Conservation (phyloP, 108 stramenopile genomes). For the Discostella stelligeroides region DNA sequence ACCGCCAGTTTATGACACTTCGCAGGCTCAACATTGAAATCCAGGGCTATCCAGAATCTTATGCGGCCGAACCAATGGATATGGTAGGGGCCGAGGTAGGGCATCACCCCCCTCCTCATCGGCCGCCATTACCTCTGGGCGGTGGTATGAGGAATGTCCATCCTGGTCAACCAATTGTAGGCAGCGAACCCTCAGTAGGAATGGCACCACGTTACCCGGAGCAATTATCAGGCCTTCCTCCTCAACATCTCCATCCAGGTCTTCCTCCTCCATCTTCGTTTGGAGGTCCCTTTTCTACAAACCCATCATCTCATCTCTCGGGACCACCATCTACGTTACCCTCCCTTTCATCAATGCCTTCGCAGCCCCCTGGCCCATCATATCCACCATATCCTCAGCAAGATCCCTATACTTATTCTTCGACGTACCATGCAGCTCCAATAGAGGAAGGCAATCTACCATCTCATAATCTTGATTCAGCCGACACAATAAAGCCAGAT, state of each 20-base stretch:
- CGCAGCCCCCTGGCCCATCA: neutral
- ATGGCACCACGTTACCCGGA: neutral
- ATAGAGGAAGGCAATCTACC: too few species aligned
- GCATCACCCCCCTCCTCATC: conserved; percentile 17
- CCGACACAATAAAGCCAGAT: too few species aligned
- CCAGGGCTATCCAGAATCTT: conserved; percentile 89
- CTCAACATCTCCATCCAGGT: neutral
- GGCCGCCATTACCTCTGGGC: neutral
- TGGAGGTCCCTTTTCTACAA: neutral
- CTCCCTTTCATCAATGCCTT: neutral
- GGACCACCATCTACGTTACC: conserved; percentile 3
- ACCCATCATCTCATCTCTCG: neutral
- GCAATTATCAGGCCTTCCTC: neutral
- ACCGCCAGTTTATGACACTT: conserved; percentile 76
- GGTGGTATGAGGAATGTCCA: neutral
- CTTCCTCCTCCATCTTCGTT: neutral
- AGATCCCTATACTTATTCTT: too few species aligned
- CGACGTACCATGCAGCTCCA: too few species aligned
- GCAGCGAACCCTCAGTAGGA: neutral
- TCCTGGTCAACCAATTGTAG: neutral
- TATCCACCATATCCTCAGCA: neutral
- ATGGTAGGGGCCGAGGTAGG: conserved; percentile 48
- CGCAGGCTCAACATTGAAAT: conserved; percentile 84
- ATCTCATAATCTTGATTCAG: too few species aligned
- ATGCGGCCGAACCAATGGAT: conserved; percentile 71